A percentile compares a stretch with the other conserved stretches of the same genome.
These are phyloP conservation scores for Solanum sejunctum DNA, from an alignment of 257 asterid genomes.

Conservation along the genomic window DNA sequence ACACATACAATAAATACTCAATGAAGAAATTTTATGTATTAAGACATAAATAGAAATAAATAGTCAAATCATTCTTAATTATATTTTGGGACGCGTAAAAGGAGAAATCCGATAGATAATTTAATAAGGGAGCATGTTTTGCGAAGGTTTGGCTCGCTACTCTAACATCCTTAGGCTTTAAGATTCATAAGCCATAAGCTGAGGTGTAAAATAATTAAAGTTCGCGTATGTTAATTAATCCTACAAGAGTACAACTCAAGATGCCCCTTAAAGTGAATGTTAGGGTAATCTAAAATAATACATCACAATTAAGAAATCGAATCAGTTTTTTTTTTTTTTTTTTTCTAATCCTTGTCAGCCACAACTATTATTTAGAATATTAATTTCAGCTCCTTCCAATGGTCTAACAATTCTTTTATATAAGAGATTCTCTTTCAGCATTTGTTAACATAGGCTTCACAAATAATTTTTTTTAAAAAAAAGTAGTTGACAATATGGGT, in stretches of 20 bases:
- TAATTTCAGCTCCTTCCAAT: not conserved
- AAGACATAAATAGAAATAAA: not conserved
- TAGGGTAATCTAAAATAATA: slow-evolving; percentile 35
- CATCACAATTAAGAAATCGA: not conserved
- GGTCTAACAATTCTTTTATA: not conserved
- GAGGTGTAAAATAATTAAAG: not conserved
- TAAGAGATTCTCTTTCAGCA: not conserved
- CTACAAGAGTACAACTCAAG: slow-evolving; percentile 19
- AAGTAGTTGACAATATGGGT: slow-evolving; percentile 32
- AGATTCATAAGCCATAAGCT: not conserved
- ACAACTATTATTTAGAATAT: not conserved
- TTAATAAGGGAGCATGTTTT: too few relatives aligned
- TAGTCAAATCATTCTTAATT: not conserved
- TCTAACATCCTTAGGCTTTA: too few relatives aligned
- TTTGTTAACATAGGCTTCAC: not conserved
- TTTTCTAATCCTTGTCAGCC: slow-evolving; percentile 29
- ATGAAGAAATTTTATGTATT: too few relatives aligned
- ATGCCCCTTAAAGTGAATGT: slow-evolving; percentile 72
- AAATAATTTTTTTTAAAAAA: not conserved
- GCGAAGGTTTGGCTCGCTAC: too few relatives aligned
- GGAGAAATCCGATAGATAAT: too few relatives aligned
- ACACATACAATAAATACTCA: too few relatives aligned
- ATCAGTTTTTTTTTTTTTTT: slow-evolving; percentile 6
- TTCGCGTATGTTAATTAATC: not conserved
- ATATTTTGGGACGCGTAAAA: not conserved